phyloP scores from a whole-genome alignment of 805 yeast genomes.

The Saturnispora quitensis region DNA sequence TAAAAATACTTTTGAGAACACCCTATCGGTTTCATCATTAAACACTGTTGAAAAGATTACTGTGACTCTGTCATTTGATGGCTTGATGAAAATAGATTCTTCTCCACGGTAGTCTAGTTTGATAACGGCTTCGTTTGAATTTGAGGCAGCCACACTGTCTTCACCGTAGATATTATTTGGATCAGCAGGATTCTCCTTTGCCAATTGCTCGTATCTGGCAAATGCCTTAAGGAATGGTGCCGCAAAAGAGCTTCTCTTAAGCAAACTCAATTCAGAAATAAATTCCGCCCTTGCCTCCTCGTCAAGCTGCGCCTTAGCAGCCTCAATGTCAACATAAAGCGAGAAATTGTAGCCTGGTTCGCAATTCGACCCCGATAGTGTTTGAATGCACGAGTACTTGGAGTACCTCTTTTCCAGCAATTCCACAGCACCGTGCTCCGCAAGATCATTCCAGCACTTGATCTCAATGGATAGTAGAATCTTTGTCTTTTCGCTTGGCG shows the following conservation, averaged over 20 bases:
- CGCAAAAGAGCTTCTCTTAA: slow-evolving; percentile 83
- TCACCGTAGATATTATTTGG: slow-evolving; percentile 35
- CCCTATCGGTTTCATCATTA: slow-evolving; percentile 93
- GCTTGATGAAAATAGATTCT: slow-evolving; percentile 83
- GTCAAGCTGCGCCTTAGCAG: slow-evolving; percentile 14
- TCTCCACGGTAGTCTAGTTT: slow-evolving; percentile 83
- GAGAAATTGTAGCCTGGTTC: slow-evolving; percentile 84
- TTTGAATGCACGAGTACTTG: slow-evolving; percentile 30
- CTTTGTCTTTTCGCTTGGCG: slow-evolving; percentile 64
- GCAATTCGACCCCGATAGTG: slow-evolving; percentile 28
- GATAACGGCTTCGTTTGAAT: slow-evolving; percentile 47
- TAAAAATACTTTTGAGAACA: slow-evolving; percentile 79
- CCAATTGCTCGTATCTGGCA: slow-evolving; percentile 61
- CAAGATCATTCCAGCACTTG: slow-evolving; percentile 70
- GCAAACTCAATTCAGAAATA: slow-evolving; percentile 56
- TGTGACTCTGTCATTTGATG: slow-evolving; percentile 93
- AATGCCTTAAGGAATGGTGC: slow-evolving; percentile 91
- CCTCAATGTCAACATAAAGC: slow-evolving; percentile 48
- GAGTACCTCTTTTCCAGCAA: slow-evolving; percentile 45
- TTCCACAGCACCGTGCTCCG: slow-evolving; percentile 52
- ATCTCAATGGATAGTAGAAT: slow-evolving; percentile 61
- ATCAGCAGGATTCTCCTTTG: slow-evolving; percentile 32
- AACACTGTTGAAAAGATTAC: slow-evolving; percentile 91
- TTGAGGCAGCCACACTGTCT: slow-evolving; percentile 24
- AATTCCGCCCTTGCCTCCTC: slow-evolving; percentile 44